Base-by-base conservation (phyloP, 139 green algal genomes). In the Dunaliella sp. region DNA sequence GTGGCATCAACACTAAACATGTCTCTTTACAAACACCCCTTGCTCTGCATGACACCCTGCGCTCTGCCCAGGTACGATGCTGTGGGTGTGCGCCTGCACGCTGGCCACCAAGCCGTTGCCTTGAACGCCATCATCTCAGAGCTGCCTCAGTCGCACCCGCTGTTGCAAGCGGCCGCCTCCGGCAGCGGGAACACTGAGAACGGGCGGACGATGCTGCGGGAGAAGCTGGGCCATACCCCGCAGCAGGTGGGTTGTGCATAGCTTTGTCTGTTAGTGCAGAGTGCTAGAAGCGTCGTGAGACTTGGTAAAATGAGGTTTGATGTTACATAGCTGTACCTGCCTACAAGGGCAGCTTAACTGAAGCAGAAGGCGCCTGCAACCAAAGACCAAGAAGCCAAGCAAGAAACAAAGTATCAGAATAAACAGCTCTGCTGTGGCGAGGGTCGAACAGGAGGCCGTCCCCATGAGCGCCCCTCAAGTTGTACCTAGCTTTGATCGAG, bases 181-280 rank as follows among this genome's bases (percentile, higher is more conserved):
- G 86, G 72, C 85, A 86, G 73, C 16, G 48, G 48, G 48, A 65
- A 65, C 16, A 16, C 48, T 26, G 48, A 65, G 16, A 65, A 65
- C 48, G 48, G 48, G 48, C 48, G 48, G 48, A 65, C 16, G 48
- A 65, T 65, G 73, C 85, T 98, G 25, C 88, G 92, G 16, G 95
- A 98, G n/a, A 89, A 89, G 12, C 83, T 98, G 38, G 95, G 95
- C 0, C 95, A 98, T 87, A 97, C 95, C 7, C 95, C 95, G 0
- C 33, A 94, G 33, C 92, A 98, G 86, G 94, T 95, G 73, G 36
- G 86, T 65, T 65, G 16, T 65, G 48, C 7, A 65, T 65, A 16
- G 16, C 7, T 16, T 7, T 65, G 7, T 16, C 7, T 65, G 7
- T 16, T 65, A 65, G n/a, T n/a, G n/a, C n/a, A 26, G 48, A 26